phyloP scores from a whole-genome alignment of 2,329 filamentous ascomycete genomes.

The Aureobasidium musti region DNA sequence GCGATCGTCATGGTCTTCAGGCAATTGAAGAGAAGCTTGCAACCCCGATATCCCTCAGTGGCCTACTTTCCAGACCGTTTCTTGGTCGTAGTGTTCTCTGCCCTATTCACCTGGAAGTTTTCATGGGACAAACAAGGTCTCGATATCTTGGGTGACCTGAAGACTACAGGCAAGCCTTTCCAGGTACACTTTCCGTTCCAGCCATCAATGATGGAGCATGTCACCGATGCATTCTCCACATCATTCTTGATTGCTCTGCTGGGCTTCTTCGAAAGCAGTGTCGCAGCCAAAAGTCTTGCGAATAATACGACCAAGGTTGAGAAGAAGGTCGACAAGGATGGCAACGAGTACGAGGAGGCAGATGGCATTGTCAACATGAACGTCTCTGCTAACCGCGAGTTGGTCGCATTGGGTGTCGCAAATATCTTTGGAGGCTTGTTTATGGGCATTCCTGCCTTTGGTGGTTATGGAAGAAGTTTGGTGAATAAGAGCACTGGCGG shows the following conservation, averaged over 20 bases:
- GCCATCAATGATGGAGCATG: constrained; percentile 72
- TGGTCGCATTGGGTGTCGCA: constrained; percentile 85
- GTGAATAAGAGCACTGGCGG: constrained; percentile 91
- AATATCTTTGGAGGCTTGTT: constrained; percentile 93
- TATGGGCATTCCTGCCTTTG: constrained; percentile 90
- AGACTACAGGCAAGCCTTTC: constrained; percentile 72
- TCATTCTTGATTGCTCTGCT: constrained; percentile 91
- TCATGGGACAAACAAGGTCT: constrained; percentile 80
- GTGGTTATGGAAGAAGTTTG: constrained; percentile 93
- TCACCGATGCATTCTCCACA: constrained; percentile 83
- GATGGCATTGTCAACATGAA: constrained; percentile 72
- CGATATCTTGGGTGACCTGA: constrained; percentile 78
- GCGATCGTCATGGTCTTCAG: constrained; percentile 78
- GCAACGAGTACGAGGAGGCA: constrained; percentile 39
- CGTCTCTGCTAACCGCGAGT: constrained; percentile 86
- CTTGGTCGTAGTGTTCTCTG: constrained; percentile 80
- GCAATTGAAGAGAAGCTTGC: constrained; percentile 76
- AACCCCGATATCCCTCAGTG: constrained; percentile 75
- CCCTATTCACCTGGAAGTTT: constrained; percentile 73
- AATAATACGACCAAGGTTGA: constrained; percentile 53
- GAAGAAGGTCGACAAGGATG: constrained; percentile 50
- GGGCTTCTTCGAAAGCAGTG: constrained; percentile 97
- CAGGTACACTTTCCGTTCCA: constrained; percentile 85
- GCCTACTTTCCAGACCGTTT: constrained; percentile 93
- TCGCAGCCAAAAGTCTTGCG: constrained; percentile 88